These are phyloP conservation scores for Paecilomyces variotii DNA, from an alignment of 2,329 filamentous ascomycete genomes.

Conservation along the genomic window DNA sequence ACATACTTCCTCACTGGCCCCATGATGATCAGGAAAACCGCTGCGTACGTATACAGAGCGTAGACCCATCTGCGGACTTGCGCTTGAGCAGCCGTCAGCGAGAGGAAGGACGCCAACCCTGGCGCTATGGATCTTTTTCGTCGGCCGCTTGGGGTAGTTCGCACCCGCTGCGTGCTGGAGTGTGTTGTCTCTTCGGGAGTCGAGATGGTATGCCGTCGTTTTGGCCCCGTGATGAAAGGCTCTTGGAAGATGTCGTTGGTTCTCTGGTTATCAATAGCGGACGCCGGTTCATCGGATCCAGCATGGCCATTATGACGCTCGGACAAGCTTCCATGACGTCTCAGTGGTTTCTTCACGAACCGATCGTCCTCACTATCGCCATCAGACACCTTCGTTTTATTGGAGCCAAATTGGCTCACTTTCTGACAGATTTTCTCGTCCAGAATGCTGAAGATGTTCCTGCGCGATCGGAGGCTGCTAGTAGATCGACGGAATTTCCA, in stretches of 20 bases:
- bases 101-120: slow-evolving; percentile 64
- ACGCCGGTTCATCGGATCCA: slow-evolving; percentile 9
- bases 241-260: slow-evolving; percentile 17
- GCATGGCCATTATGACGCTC: slow-evolving; percentile 2
- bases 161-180: slow-evolving; percentile 16
- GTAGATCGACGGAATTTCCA: slow-evolving; percentile 70
- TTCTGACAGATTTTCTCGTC: slow-evolving; percentile 41
- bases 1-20: slow-evolving; percentile 66
- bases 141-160: slow-evolving; percentile 54
- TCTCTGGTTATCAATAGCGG: slow-evolving; percentile 15
- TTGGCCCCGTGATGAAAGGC: slow-evolving; percentile 8
- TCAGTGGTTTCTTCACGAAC: slow-evolving; percentile 28
- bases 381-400: slow-evolving; percentile 29
- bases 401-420: slow-evolving; percentile 35
- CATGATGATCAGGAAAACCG: slow-evolving; percentile 59
- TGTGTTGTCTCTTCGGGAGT: slow-evolving; percentile 25
- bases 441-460: slow-evolving; percentile 33
- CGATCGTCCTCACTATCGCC: slow-evolving; percentile 24
- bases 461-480: slow-evolving; percentile 26
- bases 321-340: slow-evolving; percentile 10
- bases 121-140: slow-evolving; percentile 58
- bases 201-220: slow-evolving; percentile 47
- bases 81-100: slow-evolving; percentile 72
- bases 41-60: slow-evolving; percentile 66
- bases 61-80: slow-evolving; percentile 73